These are phyloP conservation scores for Chlorella vulgaris DNA, from an alignment of 139 green algal species.

Conservation along the genomic window DNA sequence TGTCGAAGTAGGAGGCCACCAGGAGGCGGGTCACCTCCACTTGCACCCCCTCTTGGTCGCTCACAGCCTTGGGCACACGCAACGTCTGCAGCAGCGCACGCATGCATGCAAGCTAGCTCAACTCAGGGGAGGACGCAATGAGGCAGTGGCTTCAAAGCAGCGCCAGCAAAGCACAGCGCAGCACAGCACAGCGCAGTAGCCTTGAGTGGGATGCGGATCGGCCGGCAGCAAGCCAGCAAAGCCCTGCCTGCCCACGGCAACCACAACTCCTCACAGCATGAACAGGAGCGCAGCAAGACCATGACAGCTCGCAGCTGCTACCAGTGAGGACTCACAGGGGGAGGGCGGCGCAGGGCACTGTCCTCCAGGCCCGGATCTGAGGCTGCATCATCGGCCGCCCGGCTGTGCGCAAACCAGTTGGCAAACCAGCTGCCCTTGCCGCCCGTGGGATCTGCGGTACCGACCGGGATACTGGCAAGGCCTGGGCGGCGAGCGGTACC, in stretches of 20 bases:
- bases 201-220: neutral
- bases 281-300: too few species aligned
- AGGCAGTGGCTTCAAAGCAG: too few species aligned
- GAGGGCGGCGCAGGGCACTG: constrained; percentile 13
- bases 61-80: constrained; percentile 45
- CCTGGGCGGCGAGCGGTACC: neutral
- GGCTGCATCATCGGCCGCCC: neutral
- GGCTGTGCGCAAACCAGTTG: constrained; percentile 34
- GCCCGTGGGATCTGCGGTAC: neutral
- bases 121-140: neutral
- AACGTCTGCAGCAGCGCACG: constrained; percentile 36
- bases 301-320: too few species aligned
- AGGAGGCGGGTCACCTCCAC: constrained; percentile 91
- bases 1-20: constrained; percentile 90
- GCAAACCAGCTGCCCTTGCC: constrained; percentile 45
- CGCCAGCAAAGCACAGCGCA: too few species aligned
- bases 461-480: constrained; percentile 4
- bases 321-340: constrained; percentile 1
- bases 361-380: neutral
- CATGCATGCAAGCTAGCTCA: neutral
- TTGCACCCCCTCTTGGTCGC: constrained; percentile 72
- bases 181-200: too few species aligned
- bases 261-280: too few species aligned
- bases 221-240: too few species aligned
- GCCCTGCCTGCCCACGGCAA: too few species aligned